Evolutionary conservation across 2,329 filamentous ascomycete species (phyloP).

Genomic region (Colletotrichum kahawae): DNA sequence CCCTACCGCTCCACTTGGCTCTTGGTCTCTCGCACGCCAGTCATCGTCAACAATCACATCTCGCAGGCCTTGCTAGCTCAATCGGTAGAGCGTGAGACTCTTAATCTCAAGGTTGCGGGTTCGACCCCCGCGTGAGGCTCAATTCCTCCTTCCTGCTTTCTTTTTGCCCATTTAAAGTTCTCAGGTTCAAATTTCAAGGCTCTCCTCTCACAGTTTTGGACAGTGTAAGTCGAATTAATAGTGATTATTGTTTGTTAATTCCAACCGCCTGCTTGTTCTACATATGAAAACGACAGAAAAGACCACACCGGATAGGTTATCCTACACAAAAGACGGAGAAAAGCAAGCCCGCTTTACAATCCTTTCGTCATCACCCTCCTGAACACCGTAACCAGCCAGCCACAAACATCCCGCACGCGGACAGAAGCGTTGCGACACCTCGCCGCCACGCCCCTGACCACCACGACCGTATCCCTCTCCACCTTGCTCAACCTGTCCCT

Average conservation of each 20-base stretch:
- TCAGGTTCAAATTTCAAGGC: background rate
- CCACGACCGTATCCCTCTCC: background rate
- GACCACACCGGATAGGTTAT: background rate
- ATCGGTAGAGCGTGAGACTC: conserved; percentile 79
- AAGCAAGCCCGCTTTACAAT: background rate
- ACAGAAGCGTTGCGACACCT: background rate
- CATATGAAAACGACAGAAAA: background rate
- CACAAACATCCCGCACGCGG: background rate
- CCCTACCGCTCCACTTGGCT: background rate
- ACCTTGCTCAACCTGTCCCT: background rate
- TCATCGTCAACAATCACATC: background rate
- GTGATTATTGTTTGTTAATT: background rate
- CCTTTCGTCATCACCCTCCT: background rate
- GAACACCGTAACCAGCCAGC: background rate
- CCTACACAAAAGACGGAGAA: background rate
- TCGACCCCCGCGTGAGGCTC: conserved; percentile 31
- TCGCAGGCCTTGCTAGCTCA: conserved; percentile 57
- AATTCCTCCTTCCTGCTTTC: conserved; percentile 13
- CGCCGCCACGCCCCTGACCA: background rate
- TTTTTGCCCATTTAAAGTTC: background rate
- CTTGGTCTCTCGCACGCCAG: background rate
- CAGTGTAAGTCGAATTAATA: background rate
- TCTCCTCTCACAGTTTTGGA: background rate
- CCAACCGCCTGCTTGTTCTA: background rate
- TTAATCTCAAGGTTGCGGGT: conserved; percentile 41